Base-by-base conservation (phyloP, 148 eudicot species). In the Chenopodium suecicum region DNA sequence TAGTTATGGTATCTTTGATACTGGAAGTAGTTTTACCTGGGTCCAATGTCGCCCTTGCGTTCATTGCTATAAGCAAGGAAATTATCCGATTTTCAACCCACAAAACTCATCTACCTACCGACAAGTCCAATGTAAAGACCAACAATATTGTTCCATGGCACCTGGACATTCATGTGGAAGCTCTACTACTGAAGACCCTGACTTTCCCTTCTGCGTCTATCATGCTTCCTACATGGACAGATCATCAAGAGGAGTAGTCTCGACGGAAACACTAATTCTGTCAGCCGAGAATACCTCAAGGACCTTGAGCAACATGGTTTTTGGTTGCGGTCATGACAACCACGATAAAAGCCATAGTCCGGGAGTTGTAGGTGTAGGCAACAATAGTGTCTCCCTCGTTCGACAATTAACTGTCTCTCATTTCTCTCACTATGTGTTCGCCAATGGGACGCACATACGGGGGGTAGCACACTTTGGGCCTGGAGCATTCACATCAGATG, bases 1-100 rank as follows among this genome's bases (percentile, higher is more conserved):
- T 6, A 76, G 54, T 65, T 76, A 84, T 25, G 86, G 86, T 22
- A 41, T 84, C 41, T 84, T 84, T 71, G 86, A 84, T 50, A 84
- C 86, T 0, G 83, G 86, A 44, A 80, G 78, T 52, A 84, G 80
- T 74, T 84, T 84, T 70, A 84, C 83, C 17, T 84, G 86, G 86
- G 23, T 84, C 27, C 86, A 84, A 31, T 84, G 86, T 41, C 86
- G 46, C 54, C 86, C 86, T 48, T 84, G 86, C 23, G 20, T 48
- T 29, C 75, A 70, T 22, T 84, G 83, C 73, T 66, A 70, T 63
- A 72, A 84, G 62, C 86, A 84, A 65, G 80, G 81, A 32, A 78
- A 25, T 2, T 76, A 31, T 56, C 80, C 86, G 1, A 13, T 84
- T 32, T 84, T 80, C 47, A 77, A 76, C 80, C 80, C 86, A 17